Evolutionary conservation across 345 rosid species (phyloP).

Genomic region (Citrus mangshanensis): DNA sequence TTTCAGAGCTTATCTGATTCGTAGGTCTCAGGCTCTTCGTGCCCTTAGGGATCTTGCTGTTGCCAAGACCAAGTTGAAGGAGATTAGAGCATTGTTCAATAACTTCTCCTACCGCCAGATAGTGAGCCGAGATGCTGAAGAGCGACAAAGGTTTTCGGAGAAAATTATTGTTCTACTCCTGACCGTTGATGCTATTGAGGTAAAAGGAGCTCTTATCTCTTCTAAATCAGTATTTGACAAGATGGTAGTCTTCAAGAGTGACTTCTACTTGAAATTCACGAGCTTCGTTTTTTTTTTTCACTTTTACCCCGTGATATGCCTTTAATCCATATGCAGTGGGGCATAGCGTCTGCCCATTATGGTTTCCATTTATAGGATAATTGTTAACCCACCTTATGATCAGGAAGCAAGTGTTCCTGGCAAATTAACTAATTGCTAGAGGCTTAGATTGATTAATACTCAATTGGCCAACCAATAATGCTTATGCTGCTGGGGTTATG

Average conservation of each 20-base stretch:
- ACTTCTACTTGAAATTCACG: background rate
- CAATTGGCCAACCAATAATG: background rate
- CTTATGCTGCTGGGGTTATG: background rate
- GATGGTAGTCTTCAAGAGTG: background rate
- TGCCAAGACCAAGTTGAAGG: conserved; percentile 89
- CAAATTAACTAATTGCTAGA: background rate
- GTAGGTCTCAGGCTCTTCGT: conserved; percentile 75
- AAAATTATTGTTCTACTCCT: conserved; percentile 91
- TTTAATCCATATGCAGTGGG: background rate
- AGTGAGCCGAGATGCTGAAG: conserved; percentile 70
- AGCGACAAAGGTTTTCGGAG: conserved; percentile 77
- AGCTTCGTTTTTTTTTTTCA: background rate
- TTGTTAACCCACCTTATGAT: background rate
- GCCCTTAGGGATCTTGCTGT: conserved; percentile 88
- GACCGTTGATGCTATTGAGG: conserved; percentile 95
- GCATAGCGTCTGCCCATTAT: background rate
- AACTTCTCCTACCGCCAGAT: conserved; percentile 80
- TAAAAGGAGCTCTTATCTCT: conserved; percentile 17
- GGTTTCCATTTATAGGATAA: background rate
- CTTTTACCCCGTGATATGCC: background rate
- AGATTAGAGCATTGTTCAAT: conserved; percentile 70
- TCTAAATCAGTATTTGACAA: background rate
- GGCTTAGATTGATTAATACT: background rate
- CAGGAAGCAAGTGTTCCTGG: background rate
- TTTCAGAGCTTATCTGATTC: conserved; percentile 77